Base-by-base conservation (phyloP, 495 filamentous ascomycete species). In the Astrothelium macrocarpum region DNA sequence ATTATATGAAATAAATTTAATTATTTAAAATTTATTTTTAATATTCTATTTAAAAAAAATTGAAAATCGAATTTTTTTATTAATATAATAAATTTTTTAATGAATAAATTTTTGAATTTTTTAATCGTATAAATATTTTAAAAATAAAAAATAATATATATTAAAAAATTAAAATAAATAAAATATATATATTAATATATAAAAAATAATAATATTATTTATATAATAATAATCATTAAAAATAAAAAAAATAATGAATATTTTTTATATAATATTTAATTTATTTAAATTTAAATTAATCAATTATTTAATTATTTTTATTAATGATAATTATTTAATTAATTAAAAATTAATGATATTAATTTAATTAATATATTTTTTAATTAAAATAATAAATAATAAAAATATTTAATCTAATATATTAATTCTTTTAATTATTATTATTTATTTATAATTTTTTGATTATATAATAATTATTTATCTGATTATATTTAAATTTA, bases 231-330 rank as follows among this genome's bases (percentile, higher is more conserved):
- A 62, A 12, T 2, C 12, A 9, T 73, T 59, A 59, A 76, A 75
- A 62, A 43, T 76, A 67, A 20, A 77, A 43, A 18, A 77, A 62
- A 25, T 65, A 60, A 65, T 75, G 70, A 56, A 39, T 45, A 31
- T 67, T 67, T 31, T 59, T 65, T 61, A 42, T 69, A 43, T 59
- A 64, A 39, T 29, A 53, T 34, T 62, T 23, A 46, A 67, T 61
- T 70, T 61, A 71, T 29, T 65, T 62, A 62, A 68, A 29, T 12
- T 63, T 63, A 56, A 65, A 31, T 53, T 71, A 29, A 70, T 73
- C 63, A 60, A 64, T 71, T 46, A 65, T 73, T 65, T 63, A 72
- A 60, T 65, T 61, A 64, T 70, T 73, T 39, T 70, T 31, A 61
- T 59, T 64, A 18, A 65, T 28, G 59, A 49, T 60, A 56, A 67